Percentiles rank a stretch among this genome's conserved stretches.
phyloP scores from a whole-genome alignment of 1,284 basidiomycete species.

The Moesziomyces antarcticus region DNA sequence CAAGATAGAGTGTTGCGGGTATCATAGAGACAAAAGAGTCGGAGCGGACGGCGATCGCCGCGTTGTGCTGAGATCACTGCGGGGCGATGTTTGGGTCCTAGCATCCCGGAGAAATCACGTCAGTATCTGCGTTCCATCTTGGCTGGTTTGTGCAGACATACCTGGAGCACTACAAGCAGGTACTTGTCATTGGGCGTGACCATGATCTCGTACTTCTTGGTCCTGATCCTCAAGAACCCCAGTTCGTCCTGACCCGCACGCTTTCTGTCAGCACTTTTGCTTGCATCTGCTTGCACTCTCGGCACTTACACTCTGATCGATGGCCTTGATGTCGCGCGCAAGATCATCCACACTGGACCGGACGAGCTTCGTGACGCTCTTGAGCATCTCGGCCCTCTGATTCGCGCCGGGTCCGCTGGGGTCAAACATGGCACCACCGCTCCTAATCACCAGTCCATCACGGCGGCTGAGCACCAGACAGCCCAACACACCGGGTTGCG shows the following conservation, averaged over 20 bases:
- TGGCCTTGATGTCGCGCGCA: constrained; percentile 31
- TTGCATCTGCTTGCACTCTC: no score
- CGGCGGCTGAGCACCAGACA: constrained; percentile 56
- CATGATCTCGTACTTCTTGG: constrained; percentile 63
- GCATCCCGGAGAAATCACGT: no score
- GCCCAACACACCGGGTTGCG: constrained; percentile 54
- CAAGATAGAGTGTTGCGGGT: background rate
- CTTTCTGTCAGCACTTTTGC: no score
- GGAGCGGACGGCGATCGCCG: no score
- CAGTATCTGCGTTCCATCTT: no score
- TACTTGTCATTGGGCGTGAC: constrained; percentile 65
- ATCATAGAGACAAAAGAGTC: background rate
- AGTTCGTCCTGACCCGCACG: constrained; percentile 48
- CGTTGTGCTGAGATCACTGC: no score
- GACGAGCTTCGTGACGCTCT: constrained; percentile 53
- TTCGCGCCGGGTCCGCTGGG: constrained; percentile 55
- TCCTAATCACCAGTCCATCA: constrained; percentile 61
- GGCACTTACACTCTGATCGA: constrained; percentile 42
- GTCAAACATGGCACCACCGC: constrained; percentile 66
- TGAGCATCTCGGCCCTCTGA: constrained; percentile 46
- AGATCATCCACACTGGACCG: constrained; percentile 36
- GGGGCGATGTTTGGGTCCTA: background rate
- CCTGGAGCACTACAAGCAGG: constrained; percentile 63
- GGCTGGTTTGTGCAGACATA: constrained; percentile 10
- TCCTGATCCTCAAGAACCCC: constrained; percentile 58